A percentile compares a stretch with the other conserved stretches of the same genome.
These are phyloP conservation scores for Diplodia scrobiculata DNA, from an alignment of 2,329 filamentous ascomycete species.

Conservation along the genomic window DNA sequence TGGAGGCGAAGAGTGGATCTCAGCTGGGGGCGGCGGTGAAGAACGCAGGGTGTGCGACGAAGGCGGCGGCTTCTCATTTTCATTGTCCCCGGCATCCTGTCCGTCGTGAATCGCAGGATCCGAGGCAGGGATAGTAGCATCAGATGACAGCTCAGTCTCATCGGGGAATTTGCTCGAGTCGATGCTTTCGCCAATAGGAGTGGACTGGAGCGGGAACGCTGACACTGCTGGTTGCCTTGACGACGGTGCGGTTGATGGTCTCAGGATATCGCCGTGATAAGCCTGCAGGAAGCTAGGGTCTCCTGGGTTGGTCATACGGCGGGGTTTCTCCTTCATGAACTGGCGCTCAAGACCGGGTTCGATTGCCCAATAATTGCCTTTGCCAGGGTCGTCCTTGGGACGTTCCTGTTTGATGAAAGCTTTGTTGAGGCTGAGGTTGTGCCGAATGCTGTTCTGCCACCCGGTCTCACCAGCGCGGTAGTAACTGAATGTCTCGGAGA, in stretches of 20 bases:
- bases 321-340: slow-evolving; percentile 85
- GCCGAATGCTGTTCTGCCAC: slow-evolving; percentile 99
- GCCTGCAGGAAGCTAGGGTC: slow-evolving; percentile 37
- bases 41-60: slow-evolving; percentile 55
- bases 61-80: slow-evolving; percentile 42
- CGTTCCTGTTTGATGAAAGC: slow-evolving; percentile 94
- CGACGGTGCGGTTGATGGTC: slow-evolving; percentile 45
- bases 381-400: slow-evolving; percentile 94
- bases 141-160: slow-evolving; percentile 54
- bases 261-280: slow-evolving; percentile 40
- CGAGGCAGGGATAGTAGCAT: slow-evolving; percentile 56
- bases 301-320: slow-evolving; percentile 54
- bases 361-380: slow-evolving; percentile 97
- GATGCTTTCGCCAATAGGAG: slow-evolving; percentile 46
- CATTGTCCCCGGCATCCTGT: slow-evolving; percentile 40
- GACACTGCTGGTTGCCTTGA: slow-evolving; percentile 17
- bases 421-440: slow-evolving; percentile 96
- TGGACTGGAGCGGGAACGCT: slow-evolving; percentile 24
- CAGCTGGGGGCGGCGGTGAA: slow-evolving; percentile 69
- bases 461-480: slow-evolving; percentile 79
- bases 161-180: slow-evolving; percentile 56
- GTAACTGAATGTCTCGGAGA: slow-evolving; percentile 89
- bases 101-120: slow-evolving; percentile 55
- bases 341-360: slow-evolving; percentile 84
- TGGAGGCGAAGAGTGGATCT: slow-evolving; percentile 90